A percentile compares a stretch with the other conserved stretches of the same genome.
Evolutionary conservation across 2,329 filamentous ascomycete genomes (phyloP).

Genomic region (Fonsecaea erecta): DNA sequence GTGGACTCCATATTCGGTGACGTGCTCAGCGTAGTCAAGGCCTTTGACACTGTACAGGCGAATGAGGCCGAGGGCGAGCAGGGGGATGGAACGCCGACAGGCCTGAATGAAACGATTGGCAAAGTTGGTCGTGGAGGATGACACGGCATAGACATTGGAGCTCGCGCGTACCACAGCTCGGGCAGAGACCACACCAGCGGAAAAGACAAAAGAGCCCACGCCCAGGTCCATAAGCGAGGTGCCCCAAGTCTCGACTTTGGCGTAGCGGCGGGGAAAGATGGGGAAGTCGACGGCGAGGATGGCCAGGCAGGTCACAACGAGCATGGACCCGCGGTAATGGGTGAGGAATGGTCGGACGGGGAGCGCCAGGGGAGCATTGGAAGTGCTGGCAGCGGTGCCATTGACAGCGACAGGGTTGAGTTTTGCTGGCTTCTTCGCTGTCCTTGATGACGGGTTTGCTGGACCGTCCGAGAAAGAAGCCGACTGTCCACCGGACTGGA

Average conservation of each 20-base stretch:
- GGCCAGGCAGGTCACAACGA: slow-evolving; percentile 84
- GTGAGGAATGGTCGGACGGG: slow-evolving; percentile 86
- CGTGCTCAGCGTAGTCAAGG: slow-evolving; percentile 94
- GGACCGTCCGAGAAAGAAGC: slow-evolving; percentile 9
- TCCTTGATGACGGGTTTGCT: slow-evolving; percentile 33
- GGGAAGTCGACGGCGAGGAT: slow-evolving; percentile 97
- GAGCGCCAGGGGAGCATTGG: slow-evolving; percentile 20
- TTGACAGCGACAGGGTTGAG: not conserved
- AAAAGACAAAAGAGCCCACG: slow-evolving; percentile 96
- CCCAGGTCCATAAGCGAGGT: slow-evolving; percentile 99
- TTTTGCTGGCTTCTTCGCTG: slow-evolving; percentile 15
- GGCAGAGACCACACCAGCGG: slow-evolving; percentile 86
- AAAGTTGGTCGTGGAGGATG: slow-evolving; percentile 43
- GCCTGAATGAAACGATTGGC: slow-evolving; percentile 66
- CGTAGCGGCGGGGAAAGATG: slow-evolving; percentile 90
- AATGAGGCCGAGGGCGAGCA: slow-evolving; percentile 78
- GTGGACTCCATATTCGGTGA: slow-evolving; percentile 95
- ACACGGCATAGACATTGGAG: not conserved
- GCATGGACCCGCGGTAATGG: slow-evolving; percentile 86
- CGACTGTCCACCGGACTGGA: slow-evolving; percentile 16
- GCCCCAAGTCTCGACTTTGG: slow-evolving; percentile 99
- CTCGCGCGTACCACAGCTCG: slow-evolving; percentile 61
- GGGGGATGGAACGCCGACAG: slow-evolving; percentile 78
- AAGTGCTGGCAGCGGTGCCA: not conserved
- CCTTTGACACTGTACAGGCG: slow-evolving; percentile 89